Evolutionary conservation across 139 green algal species (phyloP).

Genomic region (Chlorokybus atmophyticus): DNA sequence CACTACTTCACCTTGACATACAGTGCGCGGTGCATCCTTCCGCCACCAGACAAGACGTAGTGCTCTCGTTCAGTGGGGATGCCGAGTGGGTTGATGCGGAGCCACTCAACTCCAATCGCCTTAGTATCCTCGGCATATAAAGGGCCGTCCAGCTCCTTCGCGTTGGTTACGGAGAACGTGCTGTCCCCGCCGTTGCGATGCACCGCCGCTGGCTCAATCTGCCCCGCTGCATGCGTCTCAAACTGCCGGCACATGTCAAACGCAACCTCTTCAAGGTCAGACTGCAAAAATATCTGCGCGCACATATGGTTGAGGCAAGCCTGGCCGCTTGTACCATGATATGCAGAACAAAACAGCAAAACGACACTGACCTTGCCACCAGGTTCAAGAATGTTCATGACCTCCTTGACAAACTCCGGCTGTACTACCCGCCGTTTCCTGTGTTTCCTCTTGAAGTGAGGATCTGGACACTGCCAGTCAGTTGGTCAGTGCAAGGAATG

Average conservation of each 20-base stretch:
- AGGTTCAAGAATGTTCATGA: slow-evolving; percentile 2
- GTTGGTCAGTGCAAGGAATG: no score
- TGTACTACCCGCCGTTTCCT: slow-evolving; percentile 74
- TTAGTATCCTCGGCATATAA: no score
- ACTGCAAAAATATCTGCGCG: slow-evolving; percentile 13
- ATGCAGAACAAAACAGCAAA: no score
- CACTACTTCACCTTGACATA: no score
- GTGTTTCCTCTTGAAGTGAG: slow-evolving; percentile 77
- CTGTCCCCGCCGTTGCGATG: slow-evolving; percentile 2
- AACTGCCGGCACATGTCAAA: slow-evolving; percentile 17
- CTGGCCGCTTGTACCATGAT: no score
- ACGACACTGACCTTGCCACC: slow-evolving; percentile 6
- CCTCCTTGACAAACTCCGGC: slow-evolving; percentile 32
- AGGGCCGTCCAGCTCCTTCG: not conserved
- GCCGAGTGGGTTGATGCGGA: slow-evolving; percentile 16
- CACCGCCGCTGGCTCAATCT: not conserved
- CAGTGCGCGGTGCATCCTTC: slow-evolving; percentile 4
- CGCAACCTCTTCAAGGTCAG: slow-evolving; percentile 21
- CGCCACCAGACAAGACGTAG: slow-evolving; percentile 1
- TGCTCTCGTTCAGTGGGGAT: slow-evolving; percentile 25
- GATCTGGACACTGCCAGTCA: slow-evolving; percentile 88
- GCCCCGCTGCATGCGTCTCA: slow-evolving; percentile 2
- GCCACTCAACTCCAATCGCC: slow-evolving; percentile 6
- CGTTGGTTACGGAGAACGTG: no score
- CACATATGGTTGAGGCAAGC: no score